phyloP scores from a whole-genome alignment of 768 basidiomycete species.

The Pholiota molesta region DNA sequence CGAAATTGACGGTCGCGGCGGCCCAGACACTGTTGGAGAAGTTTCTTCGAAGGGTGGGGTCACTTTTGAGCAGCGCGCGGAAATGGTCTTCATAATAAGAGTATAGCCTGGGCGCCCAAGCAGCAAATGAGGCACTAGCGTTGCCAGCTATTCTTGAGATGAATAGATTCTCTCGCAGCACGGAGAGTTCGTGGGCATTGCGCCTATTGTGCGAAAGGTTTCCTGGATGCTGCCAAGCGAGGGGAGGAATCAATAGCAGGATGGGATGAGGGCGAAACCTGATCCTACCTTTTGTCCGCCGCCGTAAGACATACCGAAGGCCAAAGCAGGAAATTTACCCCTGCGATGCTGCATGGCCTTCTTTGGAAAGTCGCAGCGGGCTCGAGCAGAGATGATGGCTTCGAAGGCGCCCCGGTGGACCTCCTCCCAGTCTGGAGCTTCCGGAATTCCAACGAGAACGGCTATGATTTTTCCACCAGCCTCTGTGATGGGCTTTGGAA shows the following conservation, averaged over 20 bases:
- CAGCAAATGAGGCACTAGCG: not conserved
- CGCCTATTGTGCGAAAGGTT: not conserved
- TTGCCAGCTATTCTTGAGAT: not conserved
- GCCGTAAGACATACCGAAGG: too few species aligned
- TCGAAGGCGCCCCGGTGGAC: too few species aligned
- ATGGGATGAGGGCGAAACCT: too few species aligned
- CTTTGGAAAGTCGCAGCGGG: too few species aligned
- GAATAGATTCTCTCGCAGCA: not conserved
- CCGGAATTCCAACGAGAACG: not conserved
- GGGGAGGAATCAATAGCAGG: too few species aligned
- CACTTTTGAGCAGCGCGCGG: not conserved
- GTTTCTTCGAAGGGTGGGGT: not conserved
- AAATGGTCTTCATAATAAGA: not conserved
- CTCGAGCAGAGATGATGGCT: too few species aligned
- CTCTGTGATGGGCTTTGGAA: not conserved
- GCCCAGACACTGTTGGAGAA: not conserved
- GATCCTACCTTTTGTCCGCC: too few species aligned
- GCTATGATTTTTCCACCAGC: not conserved
- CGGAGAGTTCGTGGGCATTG: not conserved
- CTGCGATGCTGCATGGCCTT: too few species aligned
- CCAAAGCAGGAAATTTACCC: too few species aligned
- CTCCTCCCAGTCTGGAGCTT: too few species aligned
- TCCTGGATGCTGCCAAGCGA: not conserved
- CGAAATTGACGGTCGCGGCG: not conserved
- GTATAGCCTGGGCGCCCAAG: constrained; percentile 3